phyloP scores from a whole-genome alignment of 176 grass and related monocot species.

The Carex kokanica region DNA sequence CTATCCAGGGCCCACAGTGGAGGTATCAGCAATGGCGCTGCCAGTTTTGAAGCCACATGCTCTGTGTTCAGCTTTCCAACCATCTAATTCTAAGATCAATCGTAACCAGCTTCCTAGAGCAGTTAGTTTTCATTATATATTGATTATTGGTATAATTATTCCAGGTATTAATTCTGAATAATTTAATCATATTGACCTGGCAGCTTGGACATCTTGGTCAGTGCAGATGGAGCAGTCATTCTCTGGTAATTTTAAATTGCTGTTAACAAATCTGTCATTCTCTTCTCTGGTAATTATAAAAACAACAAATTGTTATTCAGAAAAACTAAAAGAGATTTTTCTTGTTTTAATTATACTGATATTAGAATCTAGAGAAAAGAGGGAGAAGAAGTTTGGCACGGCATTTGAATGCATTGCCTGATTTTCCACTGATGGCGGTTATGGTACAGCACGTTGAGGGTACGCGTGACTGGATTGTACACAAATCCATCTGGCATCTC shows the following conservation, averaged over 20 bases:
- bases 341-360: neutral
- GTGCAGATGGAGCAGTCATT: neutral
- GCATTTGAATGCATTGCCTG: conserved; percentile 58
- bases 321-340: neutral
- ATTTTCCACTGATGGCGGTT: conserved; percentile 75
- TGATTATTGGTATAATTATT: neutral
- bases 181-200: conserved; percentile 1
- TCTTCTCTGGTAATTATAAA: neutral
- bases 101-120: conserved; percentile 16
- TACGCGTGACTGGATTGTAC: conserved; percentile 67
- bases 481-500: conserved; percentile 89
- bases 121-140: neutral
- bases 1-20: conserved; percentile 12
- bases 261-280: neutral
- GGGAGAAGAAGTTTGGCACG: conserved; percentile 15
- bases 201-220: conserved; percentile 30
- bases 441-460: conserved; percentile 72
- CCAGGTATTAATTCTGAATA: neutral
- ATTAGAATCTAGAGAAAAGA: neutral
- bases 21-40: conserved; percentile 44
- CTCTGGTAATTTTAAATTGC: neutral
- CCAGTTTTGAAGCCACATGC: conserved; percentile 45
- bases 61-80: conserved; percentile 28
- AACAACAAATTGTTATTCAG: neutral
- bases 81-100: conserved; percentile 26